Conservation (phyloP, 768 basidiomycete species). For the Strobilomyces dryophilus region DNA sequence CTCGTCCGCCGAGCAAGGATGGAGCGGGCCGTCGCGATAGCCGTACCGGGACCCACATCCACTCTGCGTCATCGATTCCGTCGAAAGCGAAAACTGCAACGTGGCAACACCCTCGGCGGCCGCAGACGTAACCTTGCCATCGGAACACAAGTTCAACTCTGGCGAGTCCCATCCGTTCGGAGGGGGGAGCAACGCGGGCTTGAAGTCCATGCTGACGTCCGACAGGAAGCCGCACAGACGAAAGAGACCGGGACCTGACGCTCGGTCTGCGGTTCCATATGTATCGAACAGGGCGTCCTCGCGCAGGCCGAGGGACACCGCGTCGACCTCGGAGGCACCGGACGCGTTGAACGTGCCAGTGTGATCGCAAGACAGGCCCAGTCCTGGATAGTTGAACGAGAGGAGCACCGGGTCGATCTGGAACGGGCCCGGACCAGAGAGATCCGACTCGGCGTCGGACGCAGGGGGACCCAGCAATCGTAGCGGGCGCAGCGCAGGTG, state of each 20-base stretch:
- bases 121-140: neutral
- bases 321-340: neutral
- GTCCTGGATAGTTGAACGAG: slow-evolving; percentile 9
- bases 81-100: slow-evolving; percentile 1
- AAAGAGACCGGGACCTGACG: neutral
- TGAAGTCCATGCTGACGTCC: neutral
- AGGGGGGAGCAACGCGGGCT: neutral
- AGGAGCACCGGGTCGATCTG: slow-evolving; percentile 30
- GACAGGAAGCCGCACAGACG: neutral
- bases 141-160: slow-evolving; percentile 3
- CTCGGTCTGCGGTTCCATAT: neutral
- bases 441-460: neutral
- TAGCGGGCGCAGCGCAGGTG: slow-evolving; percentile 19
- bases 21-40: slow-evolving; percentile 4
- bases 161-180: neutral
- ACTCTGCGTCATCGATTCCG: neutral
- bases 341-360: neutral
- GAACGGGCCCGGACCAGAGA: neutral
- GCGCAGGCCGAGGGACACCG: neutral
- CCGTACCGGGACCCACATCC: slow-evolving; percentile 1
- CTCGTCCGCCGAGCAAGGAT: slow-evolving; percentile 7
- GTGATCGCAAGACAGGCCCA: neutral
- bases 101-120: neutral
- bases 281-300: neutral
- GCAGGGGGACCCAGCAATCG: slow-evolving; percentile 13